Percentiles rank a stretch among this genome's conserved stretches.
phyloP scores from a whole-genome alignment of 352 stramenopile genomes.

The Lagenidium giganteum region DNA sequence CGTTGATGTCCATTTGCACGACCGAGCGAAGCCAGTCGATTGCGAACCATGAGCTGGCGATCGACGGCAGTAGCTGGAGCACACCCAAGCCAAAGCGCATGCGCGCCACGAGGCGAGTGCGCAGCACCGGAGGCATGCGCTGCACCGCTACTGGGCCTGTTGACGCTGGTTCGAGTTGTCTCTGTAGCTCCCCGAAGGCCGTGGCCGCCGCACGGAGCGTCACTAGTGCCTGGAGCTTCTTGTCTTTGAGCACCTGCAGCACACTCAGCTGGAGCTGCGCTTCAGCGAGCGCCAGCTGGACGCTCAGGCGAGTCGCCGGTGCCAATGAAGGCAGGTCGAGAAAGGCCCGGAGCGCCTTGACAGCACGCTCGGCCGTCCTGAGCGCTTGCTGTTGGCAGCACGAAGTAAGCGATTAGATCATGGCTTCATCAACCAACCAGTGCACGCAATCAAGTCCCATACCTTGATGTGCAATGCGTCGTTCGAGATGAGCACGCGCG shows the following conservation, averaged over 20 bases:
- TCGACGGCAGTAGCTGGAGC: conserved; percentile 23
- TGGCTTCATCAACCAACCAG: too few species aligned
- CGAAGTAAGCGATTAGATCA: not conserved
- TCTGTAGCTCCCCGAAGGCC: conserved; percentile 17
- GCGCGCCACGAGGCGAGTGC: conserved; percentile 11
- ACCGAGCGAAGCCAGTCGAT: conserved; percentile 23
- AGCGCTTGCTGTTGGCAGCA: conserved; percentile 19
- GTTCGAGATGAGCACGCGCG: conserved; percentile 34
- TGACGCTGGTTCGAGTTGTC: conserved; percentile 19
- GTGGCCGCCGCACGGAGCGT: conserved; percentile 21
- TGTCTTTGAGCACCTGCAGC: conserved; percentile 20
- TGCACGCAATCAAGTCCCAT: not conserved
- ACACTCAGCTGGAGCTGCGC: conserved; percentile 22
- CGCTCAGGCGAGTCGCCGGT: conserved; percentile 14
- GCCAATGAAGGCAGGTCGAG: conserved; percentile 26
- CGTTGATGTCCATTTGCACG: conserved; percentile 14
- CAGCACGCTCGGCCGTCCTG: conserved; percentile 13
- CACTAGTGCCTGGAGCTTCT: conserved; percentile 20
- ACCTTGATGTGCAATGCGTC: conserved; percentile 19
- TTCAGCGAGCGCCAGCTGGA: conserved; percentile 23
- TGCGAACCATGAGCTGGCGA: conserved; percentile 16
- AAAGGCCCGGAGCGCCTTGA: conserved; percentile 23
- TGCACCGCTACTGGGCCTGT: not conserved
- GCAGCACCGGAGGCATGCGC: conserved; percentile 7
- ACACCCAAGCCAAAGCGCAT: conserved; percentile 27